Evolutionary conservation across 2,329 filamentous ascomycete genomes (phyloP).

Genomic region (Talaromyces funiculosus): DNA sequence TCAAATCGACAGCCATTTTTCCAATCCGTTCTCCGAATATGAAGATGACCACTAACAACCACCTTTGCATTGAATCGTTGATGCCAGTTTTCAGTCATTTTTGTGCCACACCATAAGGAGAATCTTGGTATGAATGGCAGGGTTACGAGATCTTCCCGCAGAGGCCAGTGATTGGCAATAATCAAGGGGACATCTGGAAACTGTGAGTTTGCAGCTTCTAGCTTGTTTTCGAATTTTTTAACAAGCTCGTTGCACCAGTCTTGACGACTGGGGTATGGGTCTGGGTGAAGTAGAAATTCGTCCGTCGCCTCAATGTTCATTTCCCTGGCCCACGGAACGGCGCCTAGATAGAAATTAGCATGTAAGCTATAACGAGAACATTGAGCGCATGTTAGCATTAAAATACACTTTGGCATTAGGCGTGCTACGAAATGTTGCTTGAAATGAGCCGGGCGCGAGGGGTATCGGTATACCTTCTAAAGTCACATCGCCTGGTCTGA

Average conservation of each 20-base stretch:
- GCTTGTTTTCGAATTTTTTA: slow-evolving; percentile 6
- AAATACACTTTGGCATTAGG: not conserved
- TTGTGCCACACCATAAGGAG: slow-evolving; percentile 12
- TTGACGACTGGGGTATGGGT: slow-evolving; percentile 7
- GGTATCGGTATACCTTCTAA: slow-evolving; percentile 2
- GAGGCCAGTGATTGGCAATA: slow-evolving; percentile 14
- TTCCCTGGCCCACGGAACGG: slow-evolving; percentile 11
- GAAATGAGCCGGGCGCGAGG: too few relatives aligned
- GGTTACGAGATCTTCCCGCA: slow-evolving; percentile 10
- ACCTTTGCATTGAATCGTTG: slow-evolving; percentile 11
- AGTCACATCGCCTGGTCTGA: slow-evolving; percentile 7
- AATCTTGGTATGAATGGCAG: slow-evolving; percentile 12
- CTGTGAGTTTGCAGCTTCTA: not conserved
- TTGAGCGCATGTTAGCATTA: not conserved
- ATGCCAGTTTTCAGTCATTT: slow-evolving; percentile 10
- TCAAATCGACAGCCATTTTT: slow-evolving; percentile 12
- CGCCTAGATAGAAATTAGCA: slow-evolving; percentile 1
- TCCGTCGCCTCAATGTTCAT: slow-evolving; percentile 13
- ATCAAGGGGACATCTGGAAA: slow-evolving; percentile 5
- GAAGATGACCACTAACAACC: slow-evolving; percentile 12
- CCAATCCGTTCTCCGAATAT: slow-evolving; percentile 14
- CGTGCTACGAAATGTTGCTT: too few relatives aligned
- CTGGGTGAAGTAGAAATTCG: slow-evolving; percentile 13
- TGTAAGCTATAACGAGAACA: not conserved
- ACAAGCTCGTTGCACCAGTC: slow-evolving; percentile 12